Evolutionary conservation across 352 stramenopile genomes (phyloP), one percentile per base, ranked within the genome.

Genomic region (Thalassiosira sp.): DNA sequence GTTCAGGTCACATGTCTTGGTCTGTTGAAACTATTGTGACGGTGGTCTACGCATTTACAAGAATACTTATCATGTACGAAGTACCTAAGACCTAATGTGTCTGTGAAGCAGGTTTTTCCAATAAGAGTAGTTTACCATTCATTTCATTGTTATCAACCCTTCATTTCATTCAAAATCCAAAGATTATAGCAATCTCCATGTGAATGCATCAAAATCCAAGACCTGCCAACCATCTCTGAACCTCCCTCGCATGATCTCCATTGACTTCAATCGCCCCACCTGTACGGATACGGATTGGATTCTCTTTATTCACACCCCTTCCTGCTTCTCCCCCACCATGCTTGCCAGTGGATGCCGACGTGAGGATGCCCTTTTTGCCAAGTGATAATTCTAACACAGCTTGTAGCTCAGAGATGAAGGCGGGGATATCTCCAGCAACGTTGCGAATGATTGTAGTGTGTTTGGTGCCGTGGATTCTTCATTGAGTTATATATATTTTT

Each of bases 231-330:
- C 86, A 92, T 33, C 66, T 45, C 67, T 85, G 85, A 1, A 92
- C 77, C 33, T 87, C 72, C 42, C 60, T 72, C 7, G 81, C 73
- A 35, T 65, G 51, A 72, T 92, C 85, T 27, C 86, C 86, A 59
- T 92, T 86, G 15, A 92, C 57, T 72, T 92, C 86, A 73, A 90
- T 88, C 3, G 74, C 84, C 18, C 83, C 83, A 45, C 86, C 86
- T 10, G 72, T 81, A 22, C 84, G 67, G 46, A 90, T 74, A 33
- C 86, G 72, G 66, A 92, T 89, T 10, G 81, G 74, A 81, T 86
- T 86, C 18, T 76, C 51, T 13, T 3, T 15, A 74, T 52, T 71
- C 42, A 81, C 72, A 16, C 72, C 72, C 42, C 71, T 68, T 27
- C 71, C 71, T 27, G 53, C 71, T 24, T 72, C 62, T 51, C 71